A percentile compares a stretch with the other conserved stretches of the same genome.
phyloP scores from a whole-genome alignment of 2,329 filamentous ascomycete species.

The Beauveria varroae region DNA sequence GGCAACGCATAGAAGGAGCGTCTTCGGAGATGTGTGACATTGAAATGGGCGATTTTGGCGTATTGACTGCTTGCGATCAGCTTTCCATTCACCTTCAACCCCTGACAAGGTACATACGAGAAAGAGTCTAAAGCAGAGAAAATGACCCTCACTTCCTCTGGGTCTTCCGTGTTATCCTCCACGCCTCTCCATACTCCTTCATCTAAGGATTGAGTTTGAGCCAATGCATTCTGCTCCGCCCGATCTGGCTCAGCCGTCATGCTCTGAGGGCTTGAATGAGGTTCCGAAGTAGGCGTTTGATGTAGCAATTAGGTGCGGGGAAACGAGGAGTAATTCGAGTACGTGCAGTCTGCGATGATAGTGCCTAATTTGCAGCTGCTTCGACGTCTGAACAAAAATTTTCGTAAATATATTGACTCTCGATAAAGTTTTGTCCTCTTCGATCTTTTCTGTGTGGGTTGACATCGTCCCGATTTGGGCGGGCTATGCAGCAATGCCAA shows the following conservation, averaged over 20 bases:
- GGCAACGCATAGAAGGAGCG: constrained; percentile 92
- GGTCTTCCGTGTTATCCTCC: constrained; percentile 40
- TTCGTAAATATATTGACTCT: not conserved
- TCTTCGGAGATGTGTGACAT: constrained; percentile 81
- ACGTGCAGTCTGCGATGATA: not conserved
- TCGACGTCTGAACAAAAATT: not conserved
- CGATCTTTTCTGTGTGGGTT: constrained; percentile 1
- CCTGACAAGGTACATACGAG: constrained; percentile 50
- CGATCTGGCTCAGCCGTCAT: not conserved
- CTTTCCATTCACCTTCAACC: not conserved
- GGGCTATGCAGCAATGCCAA: not conserved
- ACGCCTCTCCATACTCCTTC: constrained; percentile 8
- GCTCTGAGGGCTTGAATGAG: not conserved
- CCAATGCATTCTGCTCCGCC: not conserved
- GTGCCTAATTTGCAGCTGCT: not conserved
- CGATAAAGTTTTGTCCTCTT: not conserved
- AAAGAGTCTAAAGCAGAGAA: constrained; percentile 84
- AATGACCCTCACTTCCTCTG: constrained; percentile 73
- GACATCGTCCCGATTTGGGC: not conserved
- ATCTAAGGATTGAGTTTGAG: not conserved
- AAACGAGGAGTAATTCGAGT: not conserved
- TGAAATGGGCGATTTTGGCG: constrained; percentile 75
- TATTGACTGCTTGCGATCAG: constrained; percentile 58
- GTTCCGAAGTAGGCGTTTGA: not conserved
- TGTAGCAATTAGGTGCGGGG: not conserved